Evolutionary conservation across 345 rosid species (phyloP).

Genomic region (Eucalyptus lansdowneana): DNA sequence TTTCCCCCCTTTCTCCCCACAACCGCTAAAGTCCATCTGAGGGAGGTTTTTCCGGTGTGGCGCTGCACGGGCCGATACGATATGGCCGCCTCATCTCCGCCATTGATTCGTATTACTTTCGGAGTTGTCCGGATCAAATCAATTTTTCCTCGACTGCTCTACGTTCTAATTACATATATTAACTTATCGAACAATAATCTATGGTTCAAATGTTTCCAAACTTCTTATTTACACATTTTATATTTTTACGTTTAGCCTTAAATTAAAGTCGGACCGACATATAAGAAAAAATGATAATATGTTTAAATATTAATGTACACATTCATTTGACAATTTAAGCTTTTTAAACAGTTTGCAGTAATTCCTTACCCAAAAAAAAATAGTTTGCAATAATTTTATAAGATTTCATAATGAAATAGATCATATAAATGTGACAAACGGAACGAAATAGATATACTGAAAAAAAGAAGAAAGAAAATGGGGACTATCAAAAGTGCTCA

Average conservation of each 20-base stretch:
- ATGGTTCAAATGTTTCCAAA: fast-evolving
- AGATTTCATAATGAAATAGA: background rate
- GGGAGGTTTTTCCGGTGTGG: background rate
- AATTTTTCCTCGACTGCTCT: background rate
- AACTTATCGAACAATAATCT: fast-evolving
- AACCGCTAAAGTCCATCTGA: background rate
- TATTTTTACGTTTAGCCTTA: no score
- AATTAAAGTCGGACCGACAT: fast-evolving
- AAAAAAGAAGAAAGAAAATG: no score
- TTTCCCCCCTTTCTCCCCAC: background rate
- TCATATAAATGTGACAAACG: fast-evolving
- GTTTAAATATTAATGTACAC: fast-evolving
- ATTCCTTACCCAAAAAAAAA: no score
- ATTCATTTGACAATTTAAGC: fast-evolving
- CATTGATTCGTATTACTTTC: background rate
- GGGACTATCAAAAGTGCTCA: background rate
- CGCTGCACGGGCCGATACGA: fast-evolving
- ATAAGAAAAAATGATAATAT: no score
- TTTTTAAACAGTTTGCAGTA: fast-evolving
- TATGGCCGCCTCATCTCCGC: fast-evolving
- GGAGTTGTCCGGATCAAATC: background rate
- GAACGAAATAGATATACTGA: no score
- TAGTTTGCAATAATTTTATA: background rate
- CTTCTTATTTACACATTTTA: background rate
- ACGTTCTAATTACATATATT: no score